phyloP scores from a whole-genome alignment of 345 rosid genomes.

The Lepidium sativum region DNA sequence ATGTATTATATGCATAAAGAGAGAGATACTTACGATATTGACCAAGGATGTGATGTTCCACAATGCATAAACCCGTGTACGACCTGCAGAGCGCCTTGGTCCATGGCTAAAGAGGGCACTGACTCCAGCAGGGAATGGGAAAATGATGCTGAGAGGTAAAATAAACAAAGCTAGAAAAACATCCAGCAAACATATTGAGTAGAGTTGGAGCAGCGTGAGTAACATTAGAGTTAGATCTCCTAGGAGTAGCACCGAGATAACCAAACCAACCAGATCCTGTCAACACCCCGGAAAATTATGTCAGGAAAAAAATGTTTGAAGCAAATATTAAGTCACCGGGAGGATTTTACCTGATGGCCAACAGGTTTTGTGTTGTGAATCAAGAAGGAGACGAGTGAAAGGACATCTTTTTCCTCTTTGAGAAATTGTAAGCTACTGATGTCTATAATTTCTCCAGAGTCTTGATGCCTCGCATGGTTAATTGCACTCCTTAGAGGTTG shows the following conservation, averaged over 20 bases:
- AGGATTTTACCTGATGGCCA: constrained; percentile 74
- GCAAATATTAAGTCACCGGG: not conserved
- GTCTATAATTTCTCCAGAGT: constrained; percentile 58
- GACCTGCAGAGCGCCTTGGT: constrained; percentile 77
- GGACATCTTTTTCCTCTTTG: constrained; percentile 44
- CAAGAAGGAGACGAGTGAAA: constrained; percentile 50
- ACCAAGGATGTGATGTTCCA: constrained; percentile 78
- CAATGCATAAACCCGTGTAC: constrained; percentile 74
- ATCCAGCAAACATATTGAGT: constrained; percentile 66
- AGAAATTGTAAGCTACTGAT: constrained; percentile 55
- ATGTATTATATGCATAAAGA: not conserved
- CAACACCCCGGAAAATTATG: not conserved
- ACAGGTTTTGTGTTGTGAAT: constrained; percentile 67
- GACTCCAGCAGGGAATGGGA: constrained; percentile 90
- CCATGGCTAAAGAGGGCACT: constrained; percentile 90
- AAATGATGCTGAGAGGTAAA: constrained; percentile 72
- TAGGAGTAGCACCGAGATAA: constrained; percentile 65
- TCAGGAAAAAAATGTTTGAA: not conserved
- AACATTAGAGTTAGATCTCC: constrained; percentile 79
- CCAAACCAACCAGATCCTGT: constrained; percentile 88
- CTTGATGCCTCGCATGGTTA: constrained; percentile 25
- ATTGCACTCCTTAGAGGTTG: constrained; percentile 8
- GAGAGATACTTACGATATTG: constrained; percentile 60
- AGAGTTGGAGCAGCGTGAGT: constrained; percentile 85
- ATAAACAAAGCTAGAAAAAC: constrained; percentile 55